Conservation (phyloP, 2,329 filamentous ascomycete species). For the Aspergillus novofumigatus region DNA sequence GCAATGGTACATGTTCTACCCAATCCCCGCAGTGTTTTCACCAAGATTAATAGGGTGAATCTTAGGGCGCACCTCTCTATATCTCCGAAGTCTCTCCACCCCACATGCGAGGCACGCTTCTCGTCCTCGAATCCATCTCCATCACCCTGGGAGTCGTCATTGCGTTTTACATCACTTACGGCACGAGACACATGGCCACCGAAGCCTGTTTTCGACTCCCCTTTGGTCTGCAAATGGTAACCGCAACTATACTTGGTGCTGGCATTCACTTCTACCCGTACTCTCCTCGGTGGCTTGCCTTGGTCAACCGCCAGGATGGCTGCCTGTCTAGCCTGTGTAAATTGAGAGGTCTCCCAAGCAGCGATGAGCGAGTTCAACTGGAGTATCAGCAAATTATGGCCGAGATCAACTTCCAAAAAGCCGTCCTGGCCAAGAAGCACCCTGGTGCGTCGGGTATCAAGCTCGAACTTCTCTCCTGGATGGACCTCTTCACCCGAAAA, state of each 20-base stretch:
- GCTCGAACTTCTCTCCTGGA: slow-evolving; percentile 45
- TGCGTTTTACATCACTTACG: slow-evolving; percentile 54
- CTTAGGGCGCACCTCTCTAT: slow-evolving; percentile 28
- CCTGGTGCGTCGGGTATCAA: slow-evolving; percentile 32
- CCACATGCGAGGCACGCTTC: slow-evolving; percentile 26
- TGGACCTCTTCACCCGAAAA: slow-evolving; percentile 45
- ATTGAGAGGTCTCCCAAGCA: slow-evolving; percentile 40
- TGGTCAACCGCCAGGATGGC: slow-evolving; percentile 38
- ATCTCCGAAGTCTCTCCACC: slow-evolving; percentile 32
- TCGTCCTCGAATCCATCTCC: slow-evolving; percentile 42
- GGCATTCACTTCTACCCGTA: slow-evolving; percentile 44
- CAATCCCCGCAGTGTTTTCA: neutral
- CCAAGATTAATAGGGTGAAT: neutral
- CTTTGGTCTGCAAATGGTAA: slow-evolving; percentile 43
- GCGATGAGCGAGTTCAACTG: slow-evolving; percentile 42
- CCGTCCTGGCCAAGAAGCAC: slow-evolving; percentile 37
- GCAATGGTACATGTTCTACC: slow-evolving; percentile 24
- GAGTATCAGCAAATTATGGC: slow-evolving; percentile 50
- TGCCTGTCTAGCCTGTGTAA: slow-evolving; percentile 35
- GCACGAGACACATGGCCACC: slow-evolving; percentile 41
- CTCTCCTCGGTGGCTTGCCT: slow-evolving; percentile 46
- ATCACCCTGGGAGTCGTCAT: slow-evolving; percentile 48
- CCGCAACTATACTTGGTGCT: slow-evolving; percentile 38
- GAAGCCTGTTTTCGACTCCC: slow-evolving; percentile 45
- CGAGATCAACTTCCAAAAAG: slow-evolving; percentile 46